Evolutionary conservation across 1,284 basidiomycete genomes (phyloP), one percentile per base, ranked within the genome.

Genomic region (Leccinum olivaceoglutinosum): DNA sequence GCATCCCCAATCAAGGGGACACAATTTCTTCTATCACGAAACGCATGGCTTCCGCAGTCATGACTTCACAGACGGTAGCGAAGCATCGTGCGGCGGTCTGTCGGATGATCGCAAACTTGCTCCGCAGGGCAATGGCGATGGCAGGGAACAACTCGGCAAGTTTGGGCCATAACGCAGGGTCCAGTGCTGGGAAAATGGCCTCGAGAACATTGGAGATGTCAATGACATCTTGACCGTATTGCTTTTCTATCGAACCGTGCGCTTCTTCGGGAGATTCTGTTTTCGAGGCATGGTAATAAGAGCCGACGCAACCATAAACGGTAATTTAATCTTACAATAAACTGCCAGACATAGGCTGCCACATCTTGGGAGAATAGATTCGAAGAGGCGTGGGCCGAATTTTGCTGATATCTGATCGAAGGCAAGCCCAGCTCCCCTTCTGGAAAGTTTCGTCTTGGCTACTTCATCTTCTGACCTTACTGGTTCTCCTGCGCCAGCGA

Each of bases 191-290:
- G 5, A 89, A 84, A 54, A 94, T 83, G n/a, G 92, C 89, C 67
- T 93, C 91, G 11, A 99, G 80, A 39, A 97, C 90, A 60, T 95
- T 96, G 60, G 98, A 82, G 2, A 91, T 90, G 77, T 99, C 97
- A 64, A 99, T 89, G 36, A 98, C 84, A 70, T 94, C 91, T 76
- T 99, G 97, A 1, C 94, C 96, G 65, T 80, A 82, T 63, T 87
- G 84, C 71, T 86, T 85, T 66, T 86, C 86, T 67, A 92, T 89
- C 56, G 82, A 75, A 41, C 74, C 73, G 69, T 92, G 89, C 53
- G 83, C 82, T 63, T 86, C 80, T 63, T 80, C 77, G 10, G 82
- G 76, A 5, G 81, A 80, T 60, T 82, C 87, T 87, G 63, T 29
- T 29, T 4, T 60, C 62, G 29, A 60, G 60, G 65, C 8, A 65